Percentiles rank a stretch among this genome's conserved stretches.
Conservation (phyloP, 2,329 filamentous ascomycete species). For the Thelonectria discophora region DNA sequence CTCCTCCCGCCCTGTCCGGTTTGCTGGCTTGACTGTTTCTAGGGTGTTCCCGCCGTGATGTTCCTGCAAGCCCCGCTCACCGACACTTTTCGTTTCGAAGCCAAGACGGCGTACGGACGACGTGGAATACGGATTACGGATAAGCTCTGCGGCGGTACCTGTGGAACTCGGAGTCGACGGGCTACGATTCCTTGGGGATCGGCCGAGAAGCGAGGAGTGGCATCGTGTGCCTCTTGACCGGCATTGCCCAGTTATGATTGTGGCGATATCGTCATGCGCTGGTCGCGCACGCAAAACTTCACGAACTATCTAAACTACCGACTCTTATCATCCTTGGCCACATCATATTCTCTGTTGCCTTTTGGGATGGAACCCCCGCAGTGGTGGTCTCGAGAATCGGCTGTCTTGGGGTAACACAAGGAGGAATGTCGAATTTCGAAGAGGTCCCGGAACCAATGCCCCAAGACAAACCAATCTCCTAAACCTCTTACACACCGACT, state of each 20-base stretch:
- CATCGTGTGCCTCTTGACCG: background rate
- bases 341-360: constrained; percentile 22
- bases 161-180: constrained; percentile 12
- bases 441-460: background rate
- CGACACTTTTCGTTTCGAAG: constrained; percentile 32
- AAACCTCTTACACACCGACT: constrained; percentile 23
- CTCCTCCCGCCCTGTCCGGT: constrained; percentile 34
- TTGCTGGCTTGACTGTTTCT: constrained; percentile 24
- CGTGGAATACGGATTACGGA: background rate
- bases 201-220: constrained; percentile 13
- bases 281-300: background rate
- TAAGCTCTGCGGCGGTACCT: background rate
- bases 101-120: background rate
- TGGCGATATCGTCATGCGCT: constrained; percentile 7
- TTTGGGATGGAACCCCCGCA: constrained; percentile 9
- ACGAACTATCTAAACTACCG: background rate
- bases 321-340: constrained; percentile 9
- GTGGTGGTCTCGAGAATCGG: constrained; percentile 12
- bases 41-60: constrained; percentile 38
- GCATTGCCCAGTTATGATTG: constrained; percentile 1
- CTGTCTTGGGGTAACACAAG: constrained; percentile 19
- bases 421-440: constrained; percentile 1
- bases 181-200: constrained; percentile 1
- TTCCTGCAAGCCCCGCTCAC: constrained; percentile 42
- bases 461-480: constrained; percentile 10